Percentiles rank a stretch among this genome's conserved stretches.
phyloP scores from a whole-genome alignment of 306 rosid genomes.

The Begonia fuchsioides region DNA sequence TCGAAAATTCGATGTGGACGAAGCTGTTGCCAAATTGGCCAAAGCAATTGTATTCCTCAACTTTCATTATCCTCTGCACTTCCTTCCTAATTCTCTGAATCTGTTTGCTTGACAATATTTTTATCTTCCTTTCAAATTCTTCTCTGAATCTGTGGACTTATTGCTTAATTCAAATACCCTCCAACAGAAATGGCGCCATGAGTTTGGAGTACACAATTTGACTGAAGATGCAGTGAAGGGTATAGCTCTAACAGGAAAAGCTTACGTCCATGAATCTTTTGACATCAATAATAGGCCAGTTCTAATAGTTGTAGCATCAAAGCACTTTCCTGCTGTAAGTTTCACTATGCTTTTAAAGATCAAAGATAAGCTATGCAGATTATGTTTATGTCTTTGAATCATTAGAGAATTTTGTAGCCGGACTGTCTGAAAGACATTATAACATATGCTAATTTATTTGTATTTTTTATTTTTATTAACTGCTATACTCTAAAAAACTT shows the following conservation, averaged over 20 bases:
- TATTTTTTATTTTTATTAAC: neutral
- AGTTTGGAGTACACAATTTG: slow-evolving; percentile 59
- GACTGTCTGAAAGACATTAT: neutral
- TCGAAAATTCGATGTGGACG: slow-evolving; percentile 52
- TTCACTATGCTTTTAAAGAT: neutral
- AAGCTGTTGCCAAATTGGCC: slow-evolving; percentile 49
- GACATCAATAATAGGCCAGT: slow-evolving; percentile 69
- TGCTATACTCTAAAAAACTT: slow-evolving; percentile 1
- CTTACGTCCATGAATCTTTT: slow-evolving; percentile 54
- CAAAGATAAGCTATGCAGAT: neutral
- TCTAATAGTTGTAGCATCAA: slow-evolving; percentile 63
- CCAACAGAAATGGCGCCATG: slow-evolving; percentile 85
- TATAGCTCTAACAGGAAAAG: slow-evolving; percentile 70
- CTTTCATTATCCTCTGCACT: neutral
- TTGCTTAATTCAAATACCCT: slow-evolving; percentile 12
- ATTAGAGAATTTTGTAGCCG: neutral
- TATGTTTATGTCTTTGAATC: no score
- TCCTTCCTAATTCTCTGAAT: no score
- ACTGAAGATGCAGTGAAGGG: slow-evolving; percentile 48
- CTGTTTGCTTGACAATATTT: no score
- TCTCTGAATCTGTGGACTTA: slow-evolving; percentile 6
- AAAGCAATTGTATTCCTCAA: slow-evolving; percentile 75
- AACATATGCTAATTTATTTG: no score
- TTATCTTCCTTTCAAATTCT: neutral
- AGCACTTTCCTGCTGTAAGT: slow-evolving; percentile 70